Conservation (phyloP, 768 basidiomycete species). For the Antrodiella citrinella region DNA sequence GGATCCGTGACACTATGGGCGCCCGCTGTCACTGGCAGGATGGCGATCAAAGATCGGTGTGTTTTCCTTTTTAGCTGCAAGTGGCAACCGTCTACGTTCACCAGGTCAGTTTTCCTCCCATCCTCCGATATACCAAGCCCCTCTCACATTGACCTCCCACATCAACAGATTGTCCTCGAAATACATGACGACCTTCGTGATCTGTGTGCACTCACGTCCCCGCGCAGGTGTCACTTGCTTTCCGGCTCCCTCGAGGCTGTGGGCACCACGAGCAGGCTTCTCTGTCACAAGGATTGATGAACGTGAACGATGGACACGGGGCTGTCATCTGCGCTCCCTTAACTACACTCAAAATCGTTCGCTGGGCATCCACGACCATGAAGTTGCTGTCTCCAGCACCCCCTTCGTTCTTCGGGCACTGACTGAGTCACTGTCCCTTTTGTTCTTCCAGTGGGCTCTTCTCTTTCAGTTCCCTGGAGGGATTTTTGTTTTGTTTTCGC, state of each 20-base stretch:
- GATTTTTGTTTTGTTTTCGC: slow-evolving; percentile 9
- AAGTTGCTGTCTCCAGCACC: slow-evolving; percentile 1
- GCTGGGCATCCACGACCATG: not conserved
- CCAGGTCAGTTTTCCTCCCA: not conserved
- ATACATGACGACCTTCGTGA: not conserved
- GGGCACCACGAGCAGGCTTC: not conserved
- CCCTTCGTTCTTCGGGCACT: slow-evolving; percentile 18
- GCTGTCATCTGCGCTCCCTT: not conserved
- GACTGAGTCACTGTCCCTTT: slow-evolving; percentile 21
- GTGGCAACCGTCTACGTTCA: no score
- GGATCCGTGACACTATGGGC: not conserved
- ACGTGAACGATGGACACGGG: not conserved
- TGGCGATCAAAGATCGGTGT: no score
- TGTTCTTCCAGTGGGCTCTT: slow-evolving; percentile 14
- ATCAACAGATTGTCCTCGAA: not conserved
- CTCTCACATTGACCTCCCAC: not conserved
- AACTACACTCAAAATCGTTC: not conserved
- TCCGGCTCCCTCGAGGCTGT: not conserved
- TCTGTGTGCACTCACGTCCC: not conserved
- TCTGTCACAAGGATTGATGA: not conserved
- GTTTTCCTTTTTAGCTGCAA: no score
- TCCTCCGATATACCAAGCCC: no score
- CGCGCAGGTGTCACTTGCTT: not conserved
- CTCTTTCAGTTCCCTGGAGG: slow-evolving; percentile 20
- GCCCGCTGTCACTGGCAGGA: no score